Percentiles rank a stretch among this genome's conserved stretches.
These are phyloP conservation scores for Punica granatum DNA, from an alignment of 345 rosid species.

Conservation along the genomic window DNA sequence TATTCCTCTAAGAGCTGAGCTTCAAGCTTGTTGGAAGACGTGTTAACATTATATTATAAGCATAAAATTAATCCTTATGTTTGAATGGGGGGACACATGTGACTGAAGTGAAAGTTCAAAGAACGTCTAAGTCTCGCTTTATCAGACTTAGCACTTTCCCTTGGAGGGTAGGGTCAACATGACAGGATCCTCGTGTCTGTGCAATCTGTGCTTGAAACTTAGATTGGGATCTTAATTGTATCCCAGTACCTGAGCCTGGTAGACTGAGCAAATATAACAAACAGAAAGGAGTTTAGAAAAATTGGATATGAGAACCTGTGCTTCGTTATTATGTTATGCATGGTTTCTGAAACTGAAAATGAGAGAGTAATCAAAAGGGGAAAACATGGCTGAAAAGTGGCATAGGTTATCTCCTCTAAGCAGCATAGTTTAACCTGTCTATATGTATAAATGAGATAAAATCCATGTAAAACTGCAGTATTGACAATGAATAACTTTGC, in stretches of 20 bases:
- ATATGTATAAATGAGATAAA: neutral
- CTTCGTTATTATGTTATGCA: neutral
- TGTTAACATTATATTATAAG: neutral
- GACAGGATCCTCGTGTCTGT: too few relatives aligned
- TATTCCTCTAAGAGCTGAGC: constrained; percentile 4
- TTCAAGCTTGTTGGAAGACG: neutral
- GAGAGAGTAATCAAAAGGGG: neutral
- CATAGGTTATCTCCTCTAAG: too few relatives aligned
- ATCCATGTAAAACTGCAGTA: neutral
- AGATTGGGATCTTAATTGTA: neutral
- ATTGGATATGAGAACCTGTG: neutral
- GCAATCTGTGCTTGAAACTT: neutral
- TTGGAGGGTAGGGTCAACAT: neutral
- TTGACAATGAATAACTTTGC: neutral
- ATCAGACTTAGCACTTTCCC: neutral
- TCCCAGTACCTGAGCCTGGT: neutral
- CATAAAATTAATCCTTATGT: neutral
- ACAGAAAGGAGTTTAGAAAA: neutral
- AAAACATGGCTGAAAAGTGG: too few relatives aligned
- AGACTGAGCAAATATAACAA: neutral
- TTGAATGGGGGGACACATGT: neutral
- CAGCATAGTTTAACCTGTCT: neutral
- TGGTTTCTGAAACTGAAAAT: neutral
- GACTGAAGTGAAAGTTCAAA: neutral
- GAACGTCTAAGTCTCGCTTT: neutral